phyloP scores from a whole-genome alignment of 441 rosid genomes.

The Adansonia grandidieri region DNA sequence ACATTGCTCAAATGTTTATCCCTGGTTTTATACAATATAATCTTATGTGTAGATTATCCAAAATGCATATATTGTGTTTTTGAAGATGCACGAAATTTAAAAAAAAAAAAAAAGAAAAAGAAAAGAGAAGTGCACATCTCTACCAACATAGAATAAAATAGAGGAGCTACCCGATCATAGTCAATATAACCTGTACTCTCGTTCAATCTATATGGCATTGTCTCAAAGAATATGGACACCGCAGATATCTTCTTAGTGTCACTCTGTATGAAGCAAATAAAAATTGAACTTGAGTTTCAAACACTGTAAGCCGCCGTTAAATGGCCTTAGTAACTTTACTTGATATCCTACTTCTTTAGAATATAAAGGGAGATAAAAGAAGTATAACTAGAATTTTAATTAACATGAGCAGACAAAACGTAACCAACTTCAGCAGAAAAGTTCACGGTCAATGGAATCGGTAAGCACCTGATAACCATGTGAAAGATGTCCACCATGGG shows the following conservation, averaged over 20 bases:
- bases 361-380: not conserved
- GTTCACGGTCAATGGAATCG: constrained; percentile 15
- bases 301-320: not conserved
- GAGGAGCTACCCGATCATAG: constrained; percentile 74
- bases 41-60: not conserved
- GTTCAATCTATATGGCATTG: constrained; percentile 91
- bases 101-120: not conserved
- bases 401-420: not conserved
- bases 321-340: constrained; percentile 7
- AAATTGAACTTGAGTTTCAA: constrained; percentile 19
- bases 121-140: not conserved
- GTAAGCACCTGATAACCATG: constrained; percentile 93
- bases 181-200: constrained; percentile 91
- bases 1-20: not conserved
- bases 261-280: constrained; percentile 55
- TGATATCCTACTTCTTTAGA: not conserved
- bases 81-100: not conserved
- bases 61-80: constrained; percentile 14
- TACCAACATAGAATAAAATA: constrained; percentile 27
- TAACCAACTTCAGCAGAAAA: constrained; percentile 21
- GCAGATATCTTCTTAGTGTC: constrained; percentile 98
- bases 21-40: not conserved
- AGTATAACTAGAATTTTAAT: not conserved
- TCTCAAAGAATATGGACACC: constrained; percentile 92
- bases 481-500: constrained; percentile 99